Conservation (phyloP, 1,284 basidiomycete species). For the Austroboletus rostrupii region DNA sequence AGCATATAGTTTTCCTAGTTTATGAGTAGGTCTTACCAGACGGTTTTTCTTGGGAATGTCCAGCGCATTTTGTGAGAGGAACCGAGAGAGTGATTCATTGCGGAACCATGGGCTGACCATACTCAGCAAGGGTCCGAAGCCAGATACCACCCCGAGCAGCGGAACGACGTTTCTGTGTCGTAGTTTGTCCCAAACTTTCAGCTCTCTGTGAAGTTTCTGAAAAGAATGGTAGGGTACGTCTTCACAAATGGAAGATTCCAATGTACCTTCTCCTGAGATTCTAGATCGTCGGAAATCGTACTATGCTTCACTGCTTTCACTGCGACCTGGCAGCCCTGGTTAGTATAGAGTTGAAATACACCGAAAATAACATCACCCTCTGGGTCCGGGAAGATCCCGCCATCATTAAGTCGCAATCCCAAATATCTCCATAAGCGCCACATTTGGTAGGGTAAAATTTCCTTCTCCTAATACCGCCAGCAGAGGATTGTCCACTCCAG, state of each 20-base stretch:
- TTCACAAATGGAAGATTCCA: neutral
- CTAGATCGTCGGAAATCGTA: neutral
- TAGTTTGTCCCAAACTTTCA: constrained; percentile 21
- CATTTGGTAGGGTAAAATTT: constrained; percentile 4
- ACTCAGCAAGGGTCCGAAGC: constrained; percentile 18
- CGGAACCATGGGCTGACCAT: constrained; percentile 28
- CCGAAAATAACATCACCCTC: constrained; percentile 4
- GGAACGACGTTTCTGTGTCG: constrained; percentile 28
- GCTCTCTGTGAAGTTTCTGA: constrained; percentile 28
- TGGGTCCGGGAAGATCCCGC: neutral
- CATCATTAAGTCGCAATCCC: constrained; percentile 22
- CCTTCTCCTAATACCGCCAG: constrained; percentile 11
- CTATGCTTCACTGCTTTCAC: constrained; percentile 20
- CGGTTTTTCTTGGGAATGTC: constrained; percentile 5
- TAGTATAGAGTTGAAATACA: neutral
- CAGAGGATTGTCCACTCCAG: constrained; percentile 6
- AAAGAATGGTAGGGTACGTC: neutral
- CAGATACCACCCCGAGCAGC: constrained; percentile 23
- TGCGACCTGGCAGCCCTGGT: constrained; percentile 20
- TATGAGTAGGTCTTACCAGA: constrained; percentile 12
- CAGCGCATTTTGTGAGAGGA: constrained; percentile 8
- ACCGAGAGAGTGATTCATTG: constrained; percentile 26
- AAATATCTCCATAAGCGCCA: constrained; percentile 27
- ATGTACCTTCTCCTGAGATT: constrained; percentile 16
- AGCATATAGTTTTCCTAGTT: too few relatives aligned